These are phyloP conservation scores for Pilatotrama ljubarskyi DNA, from an alignment of 768 basidiomycete genomes.

Conservation along the genomic window DNA sequence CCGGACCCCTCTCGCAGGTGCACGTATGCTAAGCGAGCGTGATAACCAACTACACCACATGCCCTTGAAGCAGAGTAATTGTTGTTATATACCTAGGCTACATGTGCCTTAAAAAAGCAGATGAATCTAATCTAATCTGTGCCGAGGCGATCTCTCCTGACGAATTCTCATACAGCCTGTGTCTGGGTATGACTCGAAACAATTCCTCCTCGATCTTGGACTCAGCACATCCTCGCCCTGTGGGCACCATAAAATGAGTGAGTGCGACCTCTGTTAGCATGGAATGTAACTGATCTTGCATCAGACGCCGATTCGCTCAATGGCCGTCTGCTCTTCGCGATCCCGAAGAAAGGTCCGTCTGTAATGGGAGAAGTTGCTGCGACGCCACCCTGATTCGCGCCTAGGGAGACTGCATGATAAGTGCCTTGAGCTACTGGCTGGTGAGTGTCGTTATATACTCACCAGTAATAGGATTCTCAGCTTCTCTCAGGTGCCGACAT, in stretches of 20 bases:
- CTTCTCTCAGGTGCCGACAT: slow-evolving; percentile 80
- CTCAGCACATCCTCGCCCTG: not conserved
- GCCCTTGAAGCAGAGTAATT: not conserved
- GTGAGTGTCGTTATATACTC: slow-evolving; percentile 41
- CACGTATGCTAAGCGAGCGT: no score
- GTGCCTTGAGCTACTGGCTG: slow-evolving; percentile 80
- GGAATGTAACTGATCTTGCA: not conserved
- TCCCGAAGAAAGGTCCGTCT: slow-evolving; percentile 92
- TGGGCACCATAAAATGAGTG: slow-evolving; percentile 7
- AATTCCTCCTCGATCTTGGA: not conserved
- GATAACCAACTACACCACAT: not conserved
- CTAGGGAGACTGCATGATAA: slow-evolving; percentile 88
- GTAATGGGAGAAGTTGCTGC: not conserved
- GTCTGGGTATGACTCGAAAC: slow-evolving; percentile 3
- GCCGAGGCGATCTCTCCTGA: no score
- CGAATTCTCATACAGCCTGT: no score
- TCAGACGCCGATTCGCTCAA: slow-evolving; percentile 78
- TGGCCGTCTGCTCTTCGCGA: slow-evolving; percentile 88
- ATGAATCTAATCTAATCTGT: no score
- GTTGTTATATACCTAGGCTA: no score
- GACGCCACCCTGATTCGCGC: not conserved
- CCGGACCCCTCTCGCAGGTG: no score
- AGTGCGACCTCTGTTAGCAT: not conserved
- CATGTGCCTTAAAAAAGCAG: no score
- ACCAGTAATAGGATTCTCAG: not conserved